Base-by-base conservation (phyloP, 805 yeast species). In the Allodekkera sacchari region DNA sequence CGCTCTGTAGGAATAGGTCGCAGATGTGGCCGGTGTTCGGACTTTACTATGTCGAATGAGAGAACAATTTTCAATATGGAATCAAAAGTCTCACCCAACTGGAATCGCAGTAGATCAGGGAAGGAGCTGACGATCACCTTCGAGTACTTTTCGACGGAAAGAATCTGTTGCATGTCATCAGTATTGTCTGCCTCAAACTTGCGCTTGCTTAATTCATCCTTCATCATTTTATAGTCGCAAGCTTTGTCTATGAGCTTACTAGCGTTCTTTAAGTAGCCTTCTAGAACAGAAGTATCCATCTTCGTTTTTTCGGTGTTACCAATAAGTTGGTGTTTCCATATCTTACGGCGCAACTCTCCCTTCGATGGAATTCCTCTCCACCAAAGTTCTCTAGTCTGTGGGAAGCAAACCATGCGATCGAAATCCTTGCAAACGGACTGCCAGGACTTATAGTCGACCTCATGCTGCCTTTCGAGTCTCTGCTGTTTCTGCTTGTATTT, bases 361-460 rank as follows among this genome's bases (percentile, higher is more conserved):
- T 31, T 30, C 14, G 46, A 45, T 2, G 81, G 76, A 3, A 75
- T 46, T 4, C 77, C 77, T 22, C 77, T 53, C 81, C 81, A 74
- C 72, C 77, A 71, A 20, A 74, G 50, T 37, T 73, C 77, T 27
- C 77, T 57, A 5, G 66, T 62, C 14, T 55, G 44, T 1, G 68
- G 57, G 10, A 53, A 45, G 32, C 55, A 50, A 14, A 68, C 47
- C 26, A 55, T 53, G 5, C 38, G 36, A 16, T 48, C 45, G 32
- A 57, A 63, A 30, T 62, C 48, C 6, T 64, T 59, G 4, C 65
- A 36, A 7, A 71, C 60, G 25, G 54, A 47, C 7, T 37, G 38
- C 81, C 81, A 75, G 7, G 45, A 47, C 24, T 36, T 32, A 2
- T 42, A 41, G 44, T 69, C 76, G 28, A 53, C 50, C 9, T 56